Evolutionary conservation across 2,329 filamentous ascomycete species (phyloP), one percentile per base, ranked within the genome.

Genomic region (Pleurostoma richardsiae): DNA sequence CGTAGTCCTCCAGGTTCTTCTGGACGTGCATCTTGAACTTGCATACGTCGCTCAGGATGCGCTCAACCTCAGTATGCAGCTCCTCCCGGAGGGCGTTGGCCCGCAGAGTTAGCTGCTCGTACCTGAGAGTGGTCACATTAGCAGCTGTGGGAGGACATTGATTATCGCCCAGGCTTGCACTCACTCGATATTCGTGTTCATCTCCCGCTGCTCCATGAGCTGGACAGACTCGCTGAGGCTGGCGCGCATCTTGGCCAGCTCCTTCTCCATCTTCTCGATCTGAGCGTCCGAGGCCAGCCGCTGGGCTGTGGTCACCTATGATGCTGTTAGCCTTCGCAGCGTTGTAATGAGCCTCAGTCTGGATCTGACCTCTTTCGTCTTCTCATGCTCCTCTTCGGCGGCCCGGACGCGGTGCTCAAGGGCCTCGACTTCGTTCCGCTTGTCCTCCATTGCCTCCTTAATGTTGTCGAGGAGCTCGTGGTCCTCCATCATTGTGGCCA

Each of bases 1-100:
- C 94, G 65, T 96, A 97, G 60, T 94, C 89, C 63, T 96, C 92
- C 45, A 99, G 73, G 49, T 83, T 86, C 70, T 90, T 91, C 67
- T 99, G 94, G 44, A 99, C 77, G 61, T 97, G 91, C 54, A 99
- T 88, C 72, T 99, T 99, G 80, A 99, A 97, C 61, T 95, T 91
- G 72, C 97, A 95, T 52, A 96, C 87, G 62, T 97, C 91, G 69
- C 96, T 95, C 50, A 99, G 73, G 81, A 97, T 95, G 58, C 85
- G 86, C 70, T 96, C 94, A 58, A 96, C 89, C 65, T 96, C 91
- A 0, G 90, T 96, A 66, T 99, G 94, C n/a, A 99, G 76, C 64
- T 97, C 91, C 65, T 99, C 94, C n/a, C 94, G 83, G 28, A 97
- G 76, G 1, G 88, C 74, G 53, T 89, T 89, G 42, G 89, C 89